Base-by-base conservation (phyloP, 2,329 filamentous ascomycete species). In the Penicillium sp. region DNA sequence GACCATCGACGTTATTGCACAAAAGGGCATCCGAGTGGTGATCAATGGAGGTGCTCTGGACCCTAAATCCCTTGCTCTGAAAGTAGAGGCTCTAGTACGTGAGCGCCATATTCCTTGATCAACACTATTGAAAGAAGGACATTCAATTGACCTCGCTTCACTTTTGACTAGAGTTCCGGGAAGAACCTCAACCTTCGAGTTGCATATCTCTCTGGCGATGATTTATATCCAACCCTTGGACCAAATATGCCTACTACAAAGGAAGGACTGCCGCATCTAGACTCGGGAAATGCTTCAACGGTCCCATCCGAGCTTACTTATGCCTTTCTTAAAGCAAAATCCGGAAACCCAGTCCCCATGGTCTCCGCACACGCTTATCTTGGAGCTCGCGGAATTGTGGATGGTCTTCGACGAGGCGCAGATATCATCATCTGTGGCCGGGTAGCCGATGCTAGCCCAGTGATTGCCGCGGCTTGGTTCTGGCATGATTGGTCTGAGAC, bases 41-140 rank as follows among this genome's bases (percentile, higher is more conserved):
- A 72, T 83, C 51, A 84, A 85, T 59, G 82, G 82, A 2, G 83
- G 83, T 0, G 80, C 78, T 2, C 73, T 81, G 13, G 81, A 84
- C 53, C 82, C 83, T 0, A 73, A 74, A 52, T 80, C 76, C 0
- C 61, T 85, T 14, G 79, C 82, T 2, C 61, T 77, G 47, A 76
- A 77, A 52, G 71, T 77, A 0, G 65, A 73, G 4, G 63, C 72
- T n/a, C 57, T 81, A 55, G 73, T 75, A 35, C 58, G 58, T 61
- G 2, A 18, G 60, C 2, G 5, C 14, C 23, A 4, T 9, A 8
- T 5, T 11, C 1, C 11, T 8, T 23, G 7, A 13, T 9, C 4
- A 23, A 10, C 1, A 19, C 23, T 42, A 54, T n/a, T n/a, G n/a
- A 29, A 49, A 19, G 23, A 5, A 5, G 23, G 23, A 23, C 23